Base-by-base conservation (phyloP, 1,284 basidiomycete genomes). In the Trichosporon coremiiforme region DNA sequence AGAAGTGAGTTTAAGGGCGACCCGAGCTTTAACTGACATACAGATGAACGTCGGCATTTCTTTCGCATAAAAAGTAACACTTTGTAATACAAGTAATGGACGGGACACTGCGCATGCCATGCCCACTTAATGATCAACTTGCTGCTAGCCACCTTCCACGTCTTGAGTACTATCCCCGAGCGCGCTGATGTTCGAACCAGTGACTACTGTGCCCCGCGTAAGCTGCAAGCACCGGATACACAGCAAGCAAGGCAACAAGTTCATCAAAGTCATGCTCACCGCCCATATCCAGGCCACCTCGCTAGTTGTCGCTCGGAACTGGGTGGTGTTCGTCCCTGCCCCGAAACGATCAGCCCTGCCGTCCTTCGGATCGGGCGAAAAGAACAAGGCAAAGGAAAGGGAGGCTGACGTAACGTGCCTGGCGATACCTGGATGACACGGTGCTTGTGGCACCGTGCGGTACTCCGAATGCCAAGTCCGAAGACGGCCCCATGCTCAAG, bases 21-120 rank as follows among this genome's bases (percentile, higher is more conserved):
- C 15, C 13, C 15, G 22, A 9, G 4, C 15, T 10, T 25, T 6
- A 38, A 53, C 68, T 69, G 41, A 69, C 64, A 15, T 38, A 50
- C 64, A 69, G 41, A 63, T 55, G 47, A 66, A 70, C 36, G 69
- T 64, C 7, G 69, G 66, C 29, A 36, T 67, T 22, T 70, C 69
- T 5, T 70, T 70, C 55, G 69, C 69, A 20, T 70, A 53, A n/a
- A n/a, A 22, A 20, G 22, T 25, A 25, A 25, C 5, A 1, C 50
- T 53, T 22, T 53, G 50, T 53, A 53, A 17, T 12, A 53, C 50
- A 53, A 53, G 50, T 53, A 53, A 53, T 53, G 50, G 22, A 53
- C 50, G 50, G 22, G 50, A 25, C 50, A 25, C n/a, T 53, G 50
- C 41, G 12, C 7, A 25, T 6, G 33, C 25, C 33, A 10, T 25